Evolutionary conservation across 768 basidiomycete genomes (phyloP).

Genomic region (Mycena alexandri): DNA sequence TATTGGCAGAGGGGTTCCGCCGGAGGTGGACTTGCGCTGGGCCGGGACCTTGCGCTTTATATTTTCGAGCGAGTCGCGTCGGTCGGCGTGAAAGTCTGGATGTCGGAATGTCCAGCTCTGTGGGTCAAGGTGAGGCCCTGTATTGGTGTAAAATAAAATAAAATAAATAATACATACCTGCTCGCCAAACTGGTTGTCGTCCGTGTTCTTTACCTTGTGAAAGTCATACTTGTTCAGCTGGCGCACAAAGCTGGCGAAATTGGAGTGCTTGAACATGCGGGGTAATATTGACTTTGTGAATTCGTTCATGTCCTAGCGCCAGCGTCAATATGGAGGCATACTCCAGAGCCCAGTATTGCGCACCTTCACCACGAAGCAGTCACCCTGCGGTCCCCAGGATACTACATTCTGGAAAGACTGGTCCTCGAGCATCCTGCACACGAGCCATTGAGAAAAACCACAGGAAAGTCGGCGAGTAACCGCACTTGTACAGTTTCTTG

Average conservation of each 20-base stretch:
- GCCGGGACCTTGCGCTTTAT: constrained; percentile 72
- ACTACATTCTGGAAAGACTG: constrained; percentile 78
- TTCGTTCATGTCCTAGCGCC: constrained; percentile 85
- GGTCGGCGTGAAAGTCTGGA: constrained; percentile 69
- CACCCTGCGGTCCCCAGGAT: constrained; percentile 85
- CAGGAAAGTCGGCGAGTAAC: not conserved
- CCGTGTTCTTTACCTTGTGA: constrained; percentile 94
- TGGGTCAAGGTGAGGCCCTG: not conserved
- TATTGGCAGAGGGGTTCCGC: constrained; percentile 45
- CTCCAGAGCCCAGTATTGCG: constrained; percentile 10
- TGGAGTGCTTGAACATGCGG: constrained; percentile 95
- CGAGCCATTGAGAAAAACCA: constrained; percentile 12
- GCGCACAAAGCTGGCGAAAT: constrained; percentile 92
- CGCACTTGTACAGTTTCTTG: constrained; percentile 93
- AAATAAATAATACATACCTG: constrained; percentile 55
- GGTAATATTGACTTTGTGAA: constrained; percentile 93
- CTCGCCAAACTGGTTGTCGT: constrained; percentile 79
- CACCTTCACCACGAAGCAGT: constrained; percentile 92
- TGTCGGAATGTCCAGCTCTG: constrained; percentile 73
- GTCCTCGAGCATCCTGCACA: constrained; percentile 88
- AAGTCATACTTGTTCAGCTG: constrained; percentile 98
- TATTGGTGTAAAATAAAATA: not conserved
- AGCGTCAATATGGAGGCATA: constrained; percentile 14
- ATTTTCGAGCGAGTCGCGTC: constrained; percentile 67
- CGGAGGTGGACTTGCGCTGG: constrained; percentile 63